These are phyloP conservation scores for Hymenoscyphus infarciens DNA, from an alignment of 2,329 filamentous ascomycete genomes.

Conservation along the genomic window DNA sequence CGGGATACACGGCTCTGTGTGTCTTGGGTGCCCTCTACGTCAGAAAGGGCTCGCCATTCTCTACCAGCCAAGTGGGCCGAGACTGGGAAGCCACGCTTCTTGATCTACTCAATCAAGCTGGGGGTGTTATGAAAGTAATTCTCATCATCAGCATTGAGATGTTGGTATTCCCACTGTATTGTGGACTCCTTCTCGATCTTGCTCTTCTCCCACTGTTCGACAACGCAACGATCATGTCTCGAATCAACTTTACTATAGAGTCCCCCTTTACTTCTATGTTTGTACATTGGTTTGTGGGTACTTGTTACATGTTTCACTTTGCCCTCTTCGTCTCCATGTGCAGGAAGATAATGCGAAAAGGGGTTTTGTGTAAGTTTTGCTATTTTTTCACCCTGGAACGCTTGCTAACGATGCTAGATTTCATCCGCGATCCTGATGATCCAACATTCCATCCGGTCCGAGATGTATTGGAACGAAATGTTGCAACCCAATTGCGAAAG, in stretches of 20 bases:
- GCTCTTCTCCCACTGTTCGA: slow-evolving; percentile 89
- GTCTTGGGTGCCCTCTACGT: slow-evolving; percentile 76
- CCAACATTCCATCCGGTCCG: slow-evolving; percentile 97
- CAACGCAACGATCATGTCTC: slow-evolving; percentile 69
- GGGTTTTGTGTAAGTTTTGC: slow-evolving; percentile 73
- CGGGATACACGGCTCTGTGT: slow-evolving; percentile 77
- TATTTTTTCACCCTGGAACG: not conserved
- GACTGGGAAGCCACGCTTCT: slow-evolving; percentile 74
- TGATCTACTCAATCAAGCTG: slow-evolving; percentile 85
- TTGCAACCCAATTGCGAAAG: slow-evolving; percentile 90
- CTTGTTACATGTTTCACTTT: slow-evolving; percentile 99
- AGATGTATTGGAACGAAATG: slow-evolving; percentile 89
- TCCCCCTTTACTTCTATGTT: slow-evolving; percentile 90
- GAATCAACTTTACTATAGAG: slow-evolving; percentile 71
- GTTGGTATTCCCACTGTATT: slow-evolving; percentile 95
- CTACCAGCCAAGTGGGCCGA: slow-evolving; percentile 51
- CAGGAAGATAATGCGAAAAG: slow-evolving; percentile 91
- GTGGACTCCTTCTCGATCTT: slow-evolving; percentile 82
- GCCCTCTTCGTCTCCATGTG: slow-evolving; percentile 99
- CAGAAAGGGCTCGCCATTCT: slow-evolving; percentile 66
- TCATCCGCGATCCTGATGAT: slow-evolving; percentile 96
- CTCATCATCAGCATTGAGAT: slow-evolving; percentile 99
- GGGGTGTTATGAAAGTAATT: slow-evolving; percentile 96
- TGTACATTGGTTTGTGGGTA: slow-evolving; percentile 98
- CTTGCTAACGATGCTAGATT: slow-evolving; percentile 56